Conservation (phyloP, 78 protist species). For the Anaeramoeba ignava region DNA sequence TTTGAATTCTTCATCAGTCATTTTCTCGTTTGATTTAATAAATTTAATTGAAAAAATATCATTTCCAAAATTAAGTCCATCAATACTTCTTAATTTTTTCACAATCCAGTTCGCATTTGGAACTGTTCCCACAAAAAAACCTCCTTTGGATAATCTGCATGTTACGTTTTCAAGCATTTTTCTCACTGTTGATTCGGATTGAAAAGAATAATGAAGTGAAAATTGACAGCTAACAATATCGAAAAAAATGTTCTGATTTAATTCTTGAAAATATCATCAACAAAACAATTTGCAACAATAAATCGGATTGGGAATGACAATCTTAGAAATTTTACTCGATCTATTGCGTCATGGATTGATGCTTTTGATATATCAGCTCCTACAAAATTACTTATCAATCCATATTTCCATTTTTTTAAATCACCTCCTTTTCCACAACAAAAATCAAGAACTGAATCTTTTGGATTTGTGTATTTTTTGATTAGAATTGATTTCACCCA, state of each 20-base stretch:
- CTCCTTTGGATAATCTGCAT: conserved; percentile 4
- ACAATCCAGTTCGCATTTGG: conserved; percentile 9
- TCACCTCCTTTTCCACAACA: conserved; percentile 59
- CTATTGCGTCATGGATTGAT: conserved; percentile 32
- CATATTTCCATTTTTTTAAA: conserved; percentile 46
- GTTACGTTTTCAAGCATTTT: conserved; percentile 14
- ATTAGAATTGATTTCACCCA: conserved; percentile 53
- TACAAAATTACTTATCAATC: conserved; percentile 14
- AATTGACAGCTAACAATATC: conserved; percentile 24
- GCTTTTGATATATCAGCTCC: conserved; percentile 34
- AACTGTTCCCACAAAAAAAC: conserved; percentile 16
- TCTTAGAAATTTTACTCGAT: too few relatives aligned
- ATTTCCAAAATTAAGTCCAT: background rate
- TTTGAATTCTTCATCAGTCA: background rate
- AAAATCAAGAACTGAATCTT: conserved; percentile 35
- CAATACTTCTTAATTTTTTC: background rate
- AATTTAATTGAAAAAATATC: background rate
- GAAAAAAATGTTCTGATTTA: too few relatives aligned
- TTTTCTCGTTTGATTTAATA: conserved; percentile 2
- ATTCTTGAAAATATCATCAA: too few relatives aligned
- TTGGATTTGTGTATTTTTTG: conserved; percentile 14
- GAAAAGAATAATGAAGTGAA: conserved; percentile 27
- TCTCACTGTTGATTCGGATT: background rate
- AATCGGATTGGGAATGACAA: too few relatives aligned
- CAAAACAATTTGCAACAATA: too few relatives aligned